These are phyloP conservation scores for Gamsiella multidivaricata DNA, from an alignment of 192 early-diverging fungal species.

Conservation along the genomic window DNA sequence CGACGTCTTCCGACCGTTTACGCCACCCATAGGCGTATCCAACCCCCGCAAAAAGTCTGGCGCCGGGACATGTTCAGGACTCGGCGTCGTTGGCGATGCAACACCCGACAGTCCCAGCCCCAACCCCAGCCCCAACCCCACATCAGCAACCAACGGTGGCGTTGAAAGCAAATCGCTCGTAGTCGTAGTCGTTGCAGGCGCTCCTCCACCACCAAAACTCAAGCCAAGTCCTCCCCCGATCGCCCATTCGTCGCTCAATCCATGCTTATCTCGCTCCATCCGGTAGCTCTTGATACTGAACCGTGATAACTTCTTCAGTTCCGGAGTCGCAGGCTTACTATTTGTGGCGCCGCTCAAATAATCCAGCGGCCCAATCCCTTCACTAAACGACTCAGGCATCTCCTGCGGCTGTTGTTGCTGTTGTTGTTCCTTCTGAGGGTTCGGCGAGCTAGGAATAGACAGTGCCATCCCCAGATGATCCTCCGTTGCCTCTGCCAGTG, in stretches of 20 bases:
- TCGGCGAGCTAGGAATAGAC: background rate
- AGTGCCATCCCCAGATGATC: conserved; percentile 41
- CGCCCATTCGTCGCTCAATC: conserved; percentile 27
- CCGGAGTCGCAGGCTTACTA: conserved; percentile 8
- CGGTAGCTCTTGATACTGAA: conserved; percentile 51
- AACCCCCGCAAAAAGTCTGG: conserved; percentile 12
- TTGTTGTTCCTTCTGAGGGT: conserved; percentile 1
- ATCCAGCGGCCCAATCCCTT: conserved; percentile 10
- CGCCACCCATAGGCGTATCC: background rate
- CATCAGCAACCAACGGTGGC: conserved; percentile 15
- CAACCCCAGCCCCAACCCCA: no score
- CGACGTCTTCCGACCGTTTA: background rate
- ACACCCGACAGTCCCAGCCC: conserved; percentile 5
- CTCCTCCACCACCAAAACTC: background rate
- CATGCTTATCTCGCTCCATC: conserved; percentile 30
- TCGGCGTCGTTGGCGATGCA: background rate
- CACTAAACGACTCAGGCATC: conserved; percentile 7
- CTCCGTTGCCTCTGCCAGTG: conserved; percentile 41
- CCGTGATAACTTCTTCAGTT: conserved; percentile 8
- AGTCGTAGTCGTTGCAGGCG: background rate
- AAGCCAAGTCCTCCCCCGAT: conserved; percentile 1
- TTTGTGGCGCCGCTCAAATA: background rate
- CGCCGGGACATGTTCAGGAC: background rate
- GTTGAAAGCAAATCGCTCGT: conserved; percentile 3
- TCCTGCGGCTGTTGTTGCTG: background rate